Percentiles rank a stretch among this genome's conserved stretches.
These are phyloP conservation scores for Sporothrix euskadiensis DNA, from an alignment of 2,329 filamentous ascomycete species.

Conservation along the genomic window DNA sequence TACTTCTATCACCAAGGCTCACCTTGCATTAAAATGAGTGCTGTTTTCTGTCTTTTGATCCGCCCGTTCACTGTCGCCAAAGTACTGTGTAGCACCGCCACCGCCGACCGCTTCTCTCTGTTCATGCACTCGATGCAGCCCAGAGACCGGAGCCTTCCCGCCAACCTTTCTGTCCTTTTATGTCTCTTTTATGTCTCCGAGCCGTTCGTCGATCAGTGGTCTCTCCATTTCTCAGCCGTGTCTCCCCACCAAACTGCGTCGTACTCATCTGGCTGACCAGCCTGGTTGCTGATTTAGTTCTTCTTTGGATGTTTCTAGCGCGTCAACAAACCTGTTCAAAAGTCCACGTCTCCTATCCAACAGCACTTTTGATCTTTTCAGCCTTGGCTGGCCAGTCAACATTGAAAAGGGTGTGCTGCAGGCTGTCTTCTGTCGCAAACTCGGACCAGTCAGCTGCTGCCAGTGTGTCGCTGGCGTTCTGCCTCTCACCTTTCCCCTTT, in stretches of 20 bases:
- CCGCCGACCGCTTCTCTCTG: neutral
- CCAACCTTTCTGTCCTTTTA: neutral
- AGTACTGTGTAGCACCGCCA: neutral
- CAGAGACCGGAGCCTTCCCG: too few relatives aligned
- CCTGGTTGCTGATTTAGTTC: neutral
- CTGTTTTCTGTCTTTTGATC: neutral
- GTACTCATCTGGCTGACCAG: neutral
- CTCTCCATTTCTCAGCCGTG: neutral
- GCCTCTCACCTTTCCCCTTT: neutral
- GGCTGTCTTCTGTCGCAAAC: neutral
- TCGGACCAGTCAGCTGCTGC: neutral
- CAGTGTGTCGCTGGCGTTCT: neutral
- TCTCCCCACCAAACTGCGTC: neutral
- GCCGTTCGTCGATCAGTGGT: neutral
- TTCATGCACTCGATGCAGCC: neutral
- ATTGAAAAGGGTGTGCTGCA: neutral
- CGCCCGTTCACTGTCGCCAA: neutral
- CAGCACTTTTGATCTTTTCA: neutral
- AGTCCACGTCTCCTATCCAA: constrained; percentile 14
- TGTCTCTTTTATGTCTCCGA: neutral
- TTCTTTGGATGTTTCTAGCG: neutral
- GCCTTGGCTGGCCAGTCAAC: constrained; percentile 9
- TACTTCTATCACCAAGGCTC: neutral
- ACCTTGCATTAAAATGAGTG: neutral
- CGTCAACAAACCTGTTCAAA: neutral